These are phyloP conservation scores for Boletellus sp. DNA, from an alignment of 768 basidiomycete genomes.

Conservation along the genomic window DNA sequence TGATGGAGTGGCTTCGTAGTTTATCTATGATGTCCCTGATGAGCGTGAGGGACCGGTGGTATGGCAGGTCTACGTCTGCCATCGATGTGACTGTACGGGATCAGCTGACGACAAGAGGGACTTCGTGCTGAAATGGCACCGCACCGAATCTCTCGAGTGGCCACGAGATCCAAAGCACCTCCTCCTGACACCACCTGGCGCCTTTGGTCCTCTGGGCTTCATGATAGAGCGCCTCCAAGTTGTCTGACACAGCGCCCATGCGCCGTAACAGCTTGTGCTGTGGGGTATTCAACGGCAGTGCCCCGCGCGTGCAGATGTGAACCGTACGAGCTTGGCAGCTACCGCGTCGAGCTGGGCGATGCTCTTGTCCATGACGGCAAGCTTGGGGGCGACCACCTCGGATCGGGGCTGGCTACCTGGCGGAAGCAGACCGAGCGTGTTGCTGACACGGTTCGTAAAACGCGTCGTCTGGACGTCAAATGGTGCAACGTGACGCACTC, in stretches of 20 bases:
- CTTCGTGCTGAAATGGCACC: conserved; percentile 9
- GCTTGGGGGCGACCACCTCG: conserved; percentile 60
- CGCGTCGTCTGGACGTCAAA: neutral
- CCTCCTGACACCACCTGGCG: conserved; percentile 63
- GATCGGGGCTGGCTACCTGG: conserved; percentile 50
- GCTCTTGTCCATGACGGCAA: conserved; percentile 63
- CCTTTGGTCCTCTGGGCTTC: conserved; percentile 74
- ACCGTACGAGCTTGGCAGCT: conserved; percentile 61
- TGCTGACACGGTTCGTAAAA: conserved; percentile 40
- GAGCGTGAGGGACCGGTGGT: conserved; percentile 61
- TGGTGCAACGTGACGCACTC: conserved; percentile 61
- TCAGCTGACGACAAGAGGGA: conserved; percentile 1
- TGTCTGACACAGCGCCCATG: conserved; percentile 62
- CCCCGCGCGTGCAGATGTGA: neutral
- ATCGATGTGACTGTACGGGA: conserved; percentile 48
- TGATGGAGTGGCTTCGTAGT: conserved; percentile 60
- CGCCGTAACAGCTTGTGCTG: conserved; percentile 71
- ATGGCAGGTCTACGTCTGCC: conserved; percentile 54
- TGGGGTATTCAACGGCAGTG: neutral
- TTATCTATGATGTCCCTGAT: conserved; percentile 53
- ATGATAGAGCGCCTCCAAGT: conserved; percentile 56
- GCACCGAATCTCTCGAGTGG: conserved; percentile 74
- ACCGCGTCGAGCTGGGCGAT: conserved; percentile 58
- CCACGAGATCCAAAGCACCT: conserved; percentile 83
- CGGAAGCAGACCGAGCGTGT: conserved; percentile 55